Percentiles rank a stretch among this genome's conserved stretches.
phyloP scores from a whole-genome alignment of 345 rosid genomes.

The Pistacia atlantica region DNA sequence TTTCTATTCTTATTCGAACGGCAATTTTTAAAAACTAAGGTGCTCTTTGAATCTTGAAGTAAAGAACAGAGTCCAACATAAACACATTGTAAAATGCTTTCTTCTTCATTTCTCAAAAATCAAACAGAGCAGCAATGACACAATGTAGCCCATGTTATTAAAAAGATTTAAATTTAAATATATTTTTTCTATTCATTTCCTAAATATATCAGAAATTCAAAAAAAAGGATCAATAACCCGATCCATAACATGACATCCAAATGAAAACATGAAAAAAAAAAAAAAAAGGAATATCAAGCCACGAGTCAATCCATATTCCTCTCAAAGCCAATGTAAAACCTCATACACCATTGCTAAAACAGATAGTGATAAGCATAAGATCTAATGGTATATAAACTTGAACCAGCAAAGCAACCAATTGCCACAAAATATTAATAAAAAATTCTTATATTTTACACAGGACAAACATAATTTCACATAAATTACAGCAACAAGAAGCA shows the following conservation, averaged over 20 bases:
- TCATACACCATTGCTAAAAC: not conserved
- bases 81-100: not conserved
- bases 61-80: not conserved
- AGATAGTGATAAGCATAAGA: not conserved
- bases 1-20: not conserved
- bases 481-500: not conserved
- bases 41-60: not conserved
- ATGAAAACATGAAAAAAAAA: not conserved
- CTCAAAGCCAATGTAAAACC: not conserved
- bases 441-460: too few species aligned
- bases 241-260: not conserved
- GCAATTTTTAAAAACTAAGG: not conserved
- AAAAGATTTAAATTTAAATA: too few species aligned
- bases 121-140: not conserved
- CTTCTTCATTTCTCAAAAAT: conserved; percentile 2
- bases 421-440: not conserved
- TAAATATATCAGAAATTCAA: too few species aligned
- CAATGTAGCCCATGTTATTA: too few species aligned
- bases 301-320: not conserved
- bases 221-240: not conserved
- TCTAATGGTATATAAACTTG: not conserved
- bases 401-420: not conserved
- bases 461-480: not conserved
- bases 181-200: not conserved
- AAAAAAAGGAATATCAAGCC: too few species aligned